A percentile compares a stretch with the other conserved stretches of the same genome.
Evolutionary conservation across 2,329 filamentous ascomycete genomes (phyloP).

Genomic region (Penicillium palitans): DNA sequence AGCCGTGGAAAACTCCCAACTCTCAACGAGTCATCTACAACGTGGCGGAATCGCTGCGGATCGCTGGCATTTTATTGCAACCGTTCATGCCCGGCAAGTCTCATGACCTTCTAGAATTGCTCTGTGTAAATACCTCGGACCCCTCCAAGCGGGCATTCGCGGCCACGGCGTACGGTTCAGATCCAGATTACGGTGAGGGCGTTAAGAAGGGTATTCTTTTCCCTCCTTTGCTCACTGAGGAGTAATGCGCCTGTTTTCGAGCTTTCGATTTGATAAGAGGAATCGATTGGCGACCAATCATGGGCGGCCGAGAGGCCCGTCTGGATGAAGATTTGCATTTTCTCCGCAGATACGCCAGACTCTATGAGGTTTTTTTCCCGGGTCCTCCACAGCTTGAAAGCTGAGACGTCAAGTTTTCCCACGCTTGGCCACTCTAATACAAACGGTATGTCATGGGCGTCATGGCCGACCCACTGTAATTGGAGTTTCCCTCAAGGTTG

Average conservation of each 20-base stretch:
- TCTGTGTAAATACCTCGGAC: conserved; percentile 63
- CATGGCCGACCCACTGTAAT: conserved; percentile 23
- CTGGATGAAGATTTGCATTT: conserved; percentile 22
- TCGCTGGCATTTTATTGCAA: conserved; percentile 80
- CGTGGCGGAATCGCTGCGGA: conserved; percentile 72
- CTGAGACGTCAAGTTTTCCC: conserved; percentile 28
- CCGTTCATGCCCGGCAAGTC: conserved; percentile 87
- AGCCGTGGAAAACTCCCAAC: conserved; percentile 65
- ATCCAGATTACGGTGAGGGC: conserved; percentile 67
- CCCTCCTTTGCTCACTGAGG: conserved; percentile 47
- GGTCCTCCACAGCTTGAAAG: conserved; percentile 18
- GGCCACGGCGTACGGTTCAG: conserved; percentile 62
- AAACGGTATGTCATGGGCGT: conserved; percentile 25
- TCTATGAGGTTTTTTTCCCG: conserved; percentile 23
- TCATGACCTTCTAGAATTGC: conserved; percentile 67
- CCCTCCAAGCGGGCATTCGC: conserved; percentile 61
- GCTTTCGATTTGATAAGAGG: conserved; percentile 33
- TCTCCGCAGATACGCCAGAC: conserved; percentile 23
- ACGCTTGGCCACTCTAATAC: background rate
- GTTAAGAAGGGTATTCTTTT: conserved; percentile 53
- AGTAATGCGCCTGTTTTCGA: conserved; percentile 27
- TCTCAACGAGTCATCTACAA: conserved; percentile 67
- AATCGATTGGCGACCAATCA: conserved; percentile 26
- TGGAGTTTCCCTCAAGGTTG: conserved; percentile 31
- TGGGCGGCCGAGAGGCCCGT: conserved; percentile 8